Percentiles rank a stretch among this genome's conserved stretches.
Conservation (phyloP, 768 basidiomycete species). For the Suillus subalutaceus region DNA sequence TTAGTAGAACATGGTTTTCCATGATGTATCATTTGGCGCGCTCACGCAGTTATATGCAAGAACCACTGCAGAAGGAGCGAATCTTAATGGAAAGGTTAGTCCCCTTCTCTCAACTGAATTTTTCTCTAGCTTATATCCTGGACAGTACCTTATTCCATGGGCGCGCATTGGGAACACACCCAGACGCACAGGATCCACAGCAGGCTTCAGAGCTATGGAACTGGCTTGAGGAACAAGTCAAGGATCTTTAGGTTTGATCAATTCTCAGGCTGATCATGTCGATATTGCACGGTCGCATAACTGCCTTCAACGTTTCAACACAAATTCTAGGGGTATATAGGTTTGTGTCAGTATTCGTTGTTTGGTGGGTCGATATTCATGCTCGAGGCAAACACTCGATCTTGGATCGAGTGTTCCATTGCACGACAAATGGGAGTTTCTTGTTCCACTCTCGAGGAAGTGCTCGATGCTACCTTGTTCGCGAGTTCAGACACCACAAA, state of each 20-base stretch:
- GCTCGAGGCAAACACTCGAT: background rate
- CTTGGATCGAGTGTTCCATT: background rate
- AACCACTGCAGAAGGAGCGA: constrained; percentile 42
- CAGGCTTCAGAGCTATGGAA: constrained; percentile 44
- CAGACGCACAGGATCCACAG: constrained; percentile 37
- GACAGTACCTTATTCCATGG: constrained; percentile 53
- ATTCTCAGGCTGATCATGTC: background rate
- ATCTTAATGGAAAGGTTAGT: constrained; percentile 49
- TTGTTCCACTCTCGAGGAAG: too few species aligned
- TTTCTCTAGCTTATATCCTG: background rate
- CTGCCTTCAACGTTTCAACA: background rate
- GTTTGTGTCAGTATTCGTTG: background rate
- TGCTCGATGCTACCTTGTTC: too few species aligned
- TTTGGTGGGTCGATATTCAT: background rate
- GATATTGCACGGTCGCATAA: background rate
- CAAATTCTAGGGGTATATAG: too few species aligned
- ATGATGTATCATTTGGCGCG: constrained; percentile 43
- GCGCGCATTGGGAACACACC: constrained; percentile 39
- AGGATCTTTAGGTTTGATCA: constrained; percentile 17
- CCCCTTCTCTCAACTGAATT: background rate
- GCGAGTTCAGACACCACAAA: too few species aligned
- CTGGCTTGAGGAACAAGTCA: constrained; percentile 50
- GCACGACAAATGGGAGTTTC: too few species aligned
- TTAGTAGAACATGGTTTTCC: constrained; percentile 21
- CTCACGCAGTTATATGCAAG: constrained; percentile 56